Base-by-base conservation (phyloP, 129 eudicot species). In the Solidago caesia region DNA sequence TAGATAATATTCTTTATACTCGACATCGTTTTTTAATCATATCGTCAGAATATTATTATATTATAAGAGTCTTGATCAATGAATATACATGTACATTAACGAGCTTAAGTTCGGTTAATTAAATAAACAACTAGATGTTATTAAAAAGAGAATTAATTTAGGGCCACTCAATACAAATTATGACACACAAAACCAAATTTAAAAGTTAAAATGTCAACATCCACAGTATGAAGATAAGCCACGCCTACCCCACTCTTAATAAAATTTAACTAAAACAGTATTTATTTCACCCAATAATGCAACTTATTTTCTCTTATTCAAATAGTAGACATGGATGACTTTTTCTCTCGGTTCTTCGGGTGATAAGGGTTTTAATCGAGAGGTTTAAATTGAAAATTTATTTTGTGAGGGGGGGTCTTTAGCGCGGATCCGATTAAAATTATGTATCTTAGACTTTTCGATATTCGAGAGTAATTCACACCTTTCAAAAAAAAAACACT, bases 141-240 rank as follows among this genome's bases (percentile, higher is more conserved):
- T 65, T 65, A 16, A 56, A 21, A 65, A 60, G 7, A 41, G 21
- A 14, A 71, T 70, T 64, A 79, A 79, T 44, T 72, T 55, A 56
- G 65, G 74, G 60, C 83, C 83, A 79, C 78, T 71, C 72, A 26
- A 71, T 71, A 47, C 9, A 72, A 70, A 48, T 44, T 53, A 15
- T 44, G 73, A 44, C 64, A 43, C 21, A 78, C 39, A 47, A 59
- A 55, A 44, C 73, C 7, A 33, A 64, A 47, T 45, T 29, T 73
- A 0, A 56, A 73, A 65, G 2, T 16, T 4, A 64, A 72, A 56
- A 65, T 79, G 74, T 81, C 76, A 56, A 67, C 77, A 52, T 75
- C 84, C 70, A 81, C 80, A 75, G 80, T 70, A 5, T 69, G 45
- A 68, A 75, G 84, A 81, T 81, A 81, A 81, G 77, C 82, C 68